phyloP scores from a whole-genome alignment of 495 filamentous ascomycete species.

The Lichenothelia convexa region DNA sequence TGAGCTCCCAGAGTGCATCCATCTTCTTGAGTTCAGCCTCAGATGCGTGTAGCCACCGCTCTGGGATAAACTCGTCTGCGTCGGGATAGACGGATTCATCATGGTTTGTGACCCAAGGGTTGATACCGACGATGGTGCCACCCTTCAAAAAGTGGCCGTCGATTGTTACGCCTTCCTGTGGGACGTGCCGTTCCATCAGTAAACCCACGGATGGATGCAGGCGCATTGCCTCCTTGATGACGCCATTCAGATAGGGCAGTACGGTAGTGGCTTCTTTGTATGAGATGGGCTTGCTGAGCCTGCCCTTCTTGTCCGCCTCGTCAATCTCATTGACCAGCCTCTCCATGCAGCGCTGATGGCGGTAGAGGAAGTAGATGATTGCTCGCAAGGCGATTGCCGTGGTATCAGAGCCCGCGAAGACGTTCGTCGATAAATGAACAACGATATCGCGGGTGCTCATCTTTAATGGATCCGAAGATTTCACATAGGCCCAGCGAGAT shows the following conservation, averaged over 20 bases:
- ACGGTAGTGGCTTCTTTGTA: constrained; percentile 2
- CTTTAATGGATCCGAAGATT: constrained; percentile 14
- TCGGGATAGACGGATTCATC: constrained; percentile 2
- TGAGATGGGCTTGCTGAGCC: constrained; percentile 17
- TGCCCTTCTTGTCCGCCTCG: constrained; percentile 26
- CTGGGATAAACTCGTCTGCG: constrained; percentile 3
- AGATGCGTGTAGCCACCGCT: constrained; percentile 6
- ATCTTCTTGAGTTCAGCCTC: constrained; percentile 4
- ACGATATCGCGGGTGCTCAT: constrained; percentile 16
- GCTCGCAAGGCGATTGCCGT: neutral
- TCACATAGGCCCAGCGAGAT: constrained; percentile 15
- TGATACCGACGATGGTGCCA: constrained; percentile 10
- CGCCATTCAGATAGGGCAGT: constrained; percentile 8
- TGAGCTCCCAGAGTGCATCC: constrained; percentile 4
- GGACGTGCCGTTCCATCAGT: constrained; percentile 9
- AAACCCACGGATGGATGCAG: constrained; percentile 12
- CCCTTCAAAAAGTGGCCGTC: constrained; percentile 2
- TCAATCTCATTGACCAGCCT: constrained; percentile 36
- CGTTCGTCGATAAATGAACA: constrained; percentile 17
- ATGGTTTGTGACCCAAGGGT: constrained; percentile 5
- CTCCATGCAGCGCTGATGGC: constrained; percentile 16
- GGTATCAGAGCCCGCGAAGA: constrained; percentile 22
- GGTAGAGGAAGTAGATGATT: constrained; percentile 6
- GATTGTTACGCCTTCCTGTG: constrained; percentile 2
- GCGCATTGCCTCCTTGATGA: constrained; percentile 10